Percentiles rank a stretch among this genome's conserved stretches.
phyloP scores from a whole-genome alignment of 2,329 filamentous ascomycete genomes.

The Fusarium nelsonii region DNA sequence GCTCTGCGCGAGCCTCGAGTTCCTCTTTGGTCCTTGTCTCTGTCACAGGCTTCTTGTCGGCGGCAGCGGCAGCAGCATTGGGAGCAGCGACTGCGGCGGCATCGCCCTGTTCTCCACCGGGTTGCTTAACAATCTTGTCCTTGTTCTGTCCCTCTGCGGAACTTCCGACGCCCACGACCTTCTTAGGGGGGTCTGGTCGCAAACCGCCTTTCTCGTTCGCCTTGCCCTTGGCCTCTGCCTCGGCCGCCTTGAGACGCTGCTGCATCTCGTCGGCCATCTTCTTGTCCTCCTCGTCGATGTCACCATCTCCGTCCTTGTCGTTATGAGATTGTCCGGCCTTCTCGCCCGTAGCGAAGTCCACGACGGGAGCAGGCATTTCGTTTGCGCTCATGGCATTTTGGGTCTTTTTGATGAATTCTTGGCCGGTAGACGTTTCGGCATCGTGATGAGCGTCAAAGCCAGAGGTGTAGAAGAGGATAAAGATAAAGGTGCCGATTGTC shows the following conservation, averaged over 20 bases:
- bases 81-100: slow-evolving; percentile 20
- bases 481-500: slow-evolving; percentile 72
- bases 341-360: slow-evolving; percentile 56
- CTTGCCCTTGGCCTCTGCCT: slow-evolving; percentile 74
- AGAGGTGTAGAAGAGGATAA: slow-evolving; percentile 80
- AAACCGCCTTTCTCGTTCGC: slow-evolving; percentile 75
- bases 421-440: slow-evolving; percentile 58
- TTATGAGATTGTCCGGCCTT: slow-evolving; percentile 56
- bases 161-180: slow-evolving; percentile 70
- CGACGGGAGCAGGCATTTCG: slow-evolving; percentile 54
- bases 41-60: slow-evolving; percentile 57
- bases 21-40: slow-evolving; percentile 71
- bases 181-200: slow-evolving; percentile 69
- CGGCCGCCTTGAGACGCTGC: slow-evolving; percentile 75
- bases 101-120: slow-evolving; percentile 29
- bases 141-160: slow-evolving; percentile 64
- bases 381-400: slow-evolving; percentile 64
- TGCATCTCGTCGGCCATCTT: slow-evolving; percentile 64
- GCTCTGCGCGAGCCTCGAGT: slow-evolving; percentile 74
- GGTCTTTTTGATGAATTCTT: slow-evolving; percentile 72
- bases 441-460: slow-evolving; percentile 64
- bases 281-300: slow-evolving; percentile 68
- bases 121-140: slow-evolving; percentile 57
- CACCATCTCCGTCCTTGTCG: slow-evolving; percentile 67
- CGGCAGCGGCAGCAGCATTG: slow-evolving; percentile 12